Conservation (phyloP, 176 grass and related monocot species). For the Melocanna baccifera region DNA sequence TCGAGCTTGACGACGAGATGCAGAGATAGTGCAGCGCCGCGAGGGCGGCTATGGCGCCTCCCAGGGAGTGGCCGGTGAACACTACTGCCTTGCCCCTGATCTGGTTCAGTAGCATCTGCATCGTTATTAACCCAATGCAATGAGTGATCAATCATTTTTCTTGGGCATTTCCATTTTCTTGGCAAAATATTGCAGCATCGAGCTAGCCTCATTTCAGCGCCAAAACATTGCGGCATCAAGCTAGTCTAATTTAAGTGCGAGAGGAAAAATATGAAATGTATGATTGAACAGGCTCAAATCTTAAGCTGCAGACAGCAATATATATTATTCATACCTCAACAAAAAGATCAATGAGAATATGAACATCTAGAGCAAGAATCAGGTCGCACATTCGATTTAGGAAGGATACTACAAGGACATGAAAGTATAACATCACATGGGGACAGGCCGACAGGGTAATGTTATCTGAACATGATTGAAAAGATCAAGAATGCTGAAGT, state of each 20-base stretch:
- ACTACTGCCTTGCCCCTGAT: slow-evolving; percentile 72
- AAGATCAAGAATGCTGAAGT: slow-evolving; percentile 1
- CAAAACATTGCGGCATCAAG: neutral
- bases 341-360: neutral
- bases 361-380: neutral
- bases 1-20: slow-evolving; percentile 44
- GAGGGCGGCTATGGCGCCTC: slow-evolving; percentile 64
- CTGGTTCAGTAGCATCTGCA: slow-evolving; percentile 65
- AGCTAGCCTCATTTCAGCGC: neutral
- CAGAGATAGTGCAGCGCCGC: slow-evolving; percentile 73
- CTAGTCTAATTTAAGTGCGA: neutral
- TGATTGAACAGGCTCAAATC: neutral
- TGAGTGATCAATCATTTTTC: neutral
- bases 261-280: neutral
- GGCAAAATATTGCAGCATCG: neutral
- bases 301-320: slow-evolving; percentile 2
- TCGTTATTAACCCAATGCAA: neutral
- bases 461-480: slow-evolving; percentile 4
- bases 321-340: neutral
- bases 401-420: neutral
- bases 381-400: neutral
- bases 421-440: neutral
- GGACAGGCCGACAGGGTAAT: neutral
- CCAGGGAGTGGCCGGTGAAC: slow-evolving; percentile 84
- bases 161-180: neutral